Evolutionary conservation across 768 basidiomycete species (phyloP).

Genomic region (Lactarius indigo): DNA sequence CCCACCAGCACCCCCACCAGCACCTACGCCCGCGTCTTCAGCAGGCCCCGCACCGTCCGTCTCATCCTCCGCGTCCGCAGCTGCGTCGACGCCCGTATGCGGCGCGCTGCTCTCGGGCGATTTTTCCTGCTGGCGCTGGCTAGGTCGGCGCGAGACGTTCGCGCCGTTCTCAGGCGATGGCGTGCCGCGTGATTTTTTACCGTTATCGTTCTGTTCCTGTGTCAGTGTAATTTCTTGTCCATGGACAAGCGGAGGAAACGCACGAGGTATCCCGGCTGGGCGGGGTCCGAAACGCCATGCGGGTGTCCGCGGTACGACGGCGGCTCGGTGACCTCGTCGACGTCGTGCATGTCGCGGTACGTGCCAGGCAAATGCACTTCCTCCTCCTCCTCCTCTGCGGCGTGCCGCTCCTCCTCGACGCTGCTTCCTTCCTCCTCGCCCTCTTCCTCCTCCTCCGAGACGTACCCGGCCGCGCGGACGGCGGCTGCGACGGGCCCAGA

Average conservation of each 20-base stretch:
- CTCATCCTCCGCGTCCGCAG: slow-evolving; percentile 18
- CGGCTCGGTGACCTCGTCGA: slow-evolving; percentile 47
- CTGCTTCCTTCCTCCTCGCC: slow-evolving; percentile 61
- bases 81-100: slow-evolving; percentile 26
- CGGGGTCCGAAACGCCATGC: slow-evolving; percentile 39
- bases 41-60: slow-evolving; percentile 26
- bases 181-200: slow-evolving; percentile 34
- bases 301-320: slow-evolving; percentile 58
- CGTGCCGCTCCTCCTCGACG: slow-evolving; percentile 47
- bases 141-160: slow-evolving; percentile 42
- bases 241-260: slow-evolving; percentile 31
- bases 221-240: no score
- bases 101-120: slow-evolving; percentile 57
- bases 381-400: slow-evolving; percentile 50
- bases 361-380: slow-evolving; percentile 47
- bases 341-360: slow-evolving; percentile 31
- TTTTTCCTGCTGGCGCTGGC: slow-evolving; percentile 67
- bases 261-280: slow-evolving; percentile 60
- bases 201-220: slow-evolving; percentile 35
- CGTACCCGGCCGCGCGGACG: slow-evolving; percentile 84
- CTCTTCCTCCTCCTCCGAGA: slow-evolving; percentile 71
- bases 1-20: neutral
- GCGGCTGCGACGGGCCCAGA: slow-evolving; percentile 91
- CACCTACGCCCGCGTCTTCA: slow-evolving; percentile 13
- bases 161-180: slow-evolving; percentile 30